Conservation (phyloP, 805 yeast species). For the Schwanniomyces polymorphus region DNA sequence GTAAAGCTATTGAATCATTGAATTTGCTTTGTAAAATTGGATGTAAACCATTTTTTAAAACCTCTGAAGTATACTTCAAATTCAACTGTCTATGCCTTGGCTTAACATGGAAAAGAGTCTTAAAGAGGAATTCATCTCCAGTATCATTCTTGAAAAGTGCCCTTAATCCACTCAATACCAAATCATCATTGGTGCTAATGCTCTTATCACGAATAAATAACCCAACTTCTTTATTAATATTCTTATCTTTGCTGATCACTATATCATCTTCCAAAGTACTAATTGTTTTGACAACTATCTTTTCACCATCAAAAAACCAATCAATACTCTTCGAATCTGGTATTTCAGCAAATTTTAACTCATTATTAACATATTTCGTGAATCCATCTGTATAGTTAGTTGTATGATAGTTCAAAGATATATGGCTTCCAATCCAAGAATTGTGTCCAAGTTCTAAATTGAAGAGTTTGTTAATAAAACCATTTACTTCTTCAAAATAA, state of each 20-base stretch:
- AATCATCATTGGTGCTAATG: constrained; percentile 31
- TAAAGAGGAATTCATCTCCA: constrained; percentile 19
- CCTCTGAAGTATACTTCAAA: constrained; percentile 1
- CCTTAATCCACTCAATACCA: constrained; percentile 36
- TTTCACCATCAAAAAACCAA: constrained; percentile 7
- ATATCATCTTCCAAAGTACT: background rate
- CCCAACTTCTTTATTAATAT: constrained; percentile 32
- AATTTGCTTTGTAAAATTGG: constrained; percentile 26
- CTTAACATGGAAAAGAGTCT: constrained; percentile 42
- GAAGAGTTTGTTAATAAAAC: constrained; percentile 13
- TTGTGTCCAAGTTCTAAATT: constrained; percentile 15
- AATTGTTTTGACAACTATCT: constrained; percentile 10
- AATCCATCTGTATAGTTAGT: constrained; percentile 1
- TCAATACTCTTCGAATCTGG: constrained; percentile 7
- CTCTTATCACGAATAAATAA: constrained; percentile 29
- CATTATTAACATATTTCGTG: background rate
- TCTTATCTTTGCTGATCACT: background rate
- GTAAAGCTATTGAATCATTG: constrained; percentile 5
- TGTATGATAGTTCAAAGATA: constrained; percentile 27
- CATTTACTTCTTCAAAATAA: constrained; percentile 23
- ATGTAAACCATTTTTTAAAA: constrained; percentile 33
- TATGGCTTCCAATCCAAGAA: constrained; percentile 26
- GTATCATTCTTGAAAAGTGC: constrained; percentile 18
- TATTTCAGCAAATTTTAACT: background rate
- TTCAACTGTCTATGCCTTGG: constrained; percentile 31